A percentile compares a stretch with the other conserved stretches of the same genome.
Conservation (phyloP, 441 rosid species). For the Viola pubescens region DNA sequence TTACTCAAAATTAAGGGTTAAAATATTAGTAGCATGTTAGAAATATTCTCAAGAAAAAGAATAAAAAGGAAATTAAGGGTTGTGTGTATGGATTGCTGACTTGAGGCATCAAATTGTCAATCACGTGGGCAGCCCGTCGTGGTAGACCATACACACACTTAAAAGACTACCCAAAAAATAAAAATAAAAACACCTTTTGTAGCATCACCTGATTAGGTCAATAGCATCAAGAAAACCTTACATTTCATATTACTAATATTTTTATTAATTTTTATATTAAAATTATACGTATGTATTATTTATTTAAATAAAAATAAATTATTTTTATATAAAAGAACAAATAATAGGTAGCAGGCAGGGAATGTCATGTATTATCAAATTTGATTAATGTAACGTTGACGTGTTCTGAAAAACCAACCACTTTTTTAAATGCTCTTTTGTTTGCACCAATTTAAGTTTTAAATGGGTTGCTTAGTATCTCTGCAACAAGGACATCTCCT, state of each 20-base stretch:
- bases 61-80: conserved; percentile 4
- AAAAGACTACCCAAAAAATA: no score
- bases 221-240: conserved; percentile 17
- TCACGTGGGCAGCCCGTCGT: conserved; percentile 51
- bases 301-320: no score
- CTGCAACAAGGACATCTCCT: conserved; percentile 52
- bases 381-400: conserved; percentile 35
- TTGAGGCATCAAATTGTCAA: conserved; percentile 41
- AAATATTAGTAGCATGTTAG: no score
- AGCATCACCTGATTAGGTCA: conserved; percentile 40
- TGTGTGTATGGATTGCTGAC: conserved; percentile 25
- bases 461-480: conserved; percentile 41
- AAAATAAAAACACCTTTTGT: conserved; percentile 12
- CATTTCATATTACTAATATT: no score
- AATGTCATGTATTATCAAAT: conserved; percentile 22
- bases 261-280: no score
- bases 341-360: conserved; percentile 30
- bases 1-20: no score
- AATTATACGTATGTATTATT: no score
- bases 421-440: conserved; percentile 22
- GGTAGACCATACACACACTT: conserved; percentile 33
- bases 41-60: no score
- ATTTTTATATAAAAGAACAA: background rate
- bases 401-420: conserved; percentile 28
- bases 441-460: conserved; percentile 27